Evolutionary conservation across 2,329 filamentous ascomycete species (phyloP), one percentile per base, ranked within the genome.

Genomic region (Lachnellula subtilissima): DNA sequence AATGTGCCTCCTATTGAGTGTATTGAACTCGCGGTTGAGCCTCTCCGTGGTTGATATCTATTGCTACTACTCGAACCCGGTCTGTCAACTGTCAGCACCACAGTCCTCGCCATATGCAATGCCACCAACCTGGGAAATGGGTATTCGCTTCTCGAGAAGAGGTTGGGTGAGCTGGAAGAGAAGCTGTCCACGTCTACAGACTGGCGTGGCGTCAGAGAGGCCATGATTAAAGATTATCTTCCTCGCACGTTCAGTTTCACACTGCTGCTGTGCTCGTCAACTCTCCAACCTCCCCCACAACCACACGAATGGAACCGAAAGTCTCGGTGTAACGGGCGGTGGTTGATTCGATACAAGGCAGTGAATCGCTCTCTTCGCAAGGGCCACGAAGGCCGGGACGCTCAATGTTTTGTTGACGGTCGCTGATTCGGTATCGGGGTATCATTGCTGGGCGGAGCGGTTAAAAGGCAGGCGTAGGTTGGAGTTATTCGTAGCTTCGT

Each of bases 21-120:
- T 64, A 93, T 84, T 22, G 93, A 97, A 76, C 91, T 96, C 46
- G 92, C 87, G 25, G 86, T 89, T 53, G 94, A 97, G 60, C 85
- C 88, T 72, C 91, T 82, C 69, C 92, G 80, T 48, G 82, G 77
- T 54, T 70, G 70, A 65, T 81, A 79, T 61, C 64, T 67, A 28
- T 59, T 57, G 59, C 60, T 67, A 22, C 61, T 58, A 59, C 60
- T 67, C 9, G 68, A 70, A 19, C 65, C 62, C 9, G 64, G 62
- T 53, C 67, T 69, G 48, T n/a, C 47, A 25, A 49, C 32, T 42
- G 57, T 68, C 54, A 69, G 79, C 67, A 61, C 70, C 73, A 59
- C 77, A 75, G 56, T 79, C 76, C 65, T 65, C 23, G 42, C 66
- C 15, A 12, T 12, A 22, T 23, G 7, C n/a, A 23, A 25, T 14